phyloP scores from a whole-genome alignment of 768 basidiomycete species.

The Obba rivulosa region DNA sequence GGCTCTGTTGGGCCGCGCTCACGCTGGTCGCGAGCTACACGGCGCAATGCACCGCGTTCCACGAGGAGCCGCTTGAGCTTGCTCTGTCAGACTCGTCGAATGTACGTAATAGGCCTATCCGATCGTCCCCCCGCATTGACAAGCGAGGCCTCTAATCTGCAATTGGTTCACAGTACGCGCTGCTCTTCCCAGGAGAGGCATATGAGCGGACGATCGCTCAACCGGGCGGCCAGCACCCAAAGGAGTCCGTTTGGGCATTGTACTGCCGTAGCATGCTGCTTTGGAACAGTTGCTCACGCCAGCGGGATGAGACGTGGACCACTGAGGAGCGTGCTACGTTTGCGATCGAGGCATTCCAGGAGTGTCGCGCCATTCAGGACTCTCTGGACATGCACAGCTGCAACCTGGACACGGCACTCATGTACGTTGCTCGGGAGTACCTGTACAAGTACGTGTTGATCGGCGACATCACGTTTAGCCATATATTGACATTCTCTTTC shows the following conservation, averaged over 20 bases:
- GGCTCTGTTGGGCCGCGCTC: constrained; percentile 73
- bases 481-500: constrained; percentile 6
- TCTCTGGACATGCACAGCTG: constrained; percentile 64
- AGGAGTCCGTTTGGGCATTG: constrained; percentile 78
- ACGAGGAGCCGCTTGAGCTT: constrained; percentile 50
- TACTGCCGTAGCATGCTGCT: constrained; percentile 80
- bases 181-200: constrained; percentile 74
- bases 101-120: constrained; percentile 35
- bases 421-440: constrained; percentile 66
- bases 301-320: constrained; percentile 36
- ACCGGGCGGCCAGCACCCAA: constrained; percentile 45
- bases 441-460: constrained; percentile 59
- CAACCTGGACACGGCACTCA: constrained; percentile 60
- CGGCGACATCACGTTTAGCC: constrained; percentile 4
- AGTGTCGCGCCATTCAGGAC: constrained; percentile 62
- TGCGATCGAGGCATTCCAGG: constrained; percentile 58
- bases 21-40: constrained; percentile 64
- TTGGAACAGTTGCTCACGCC: constrained; percentile 65
- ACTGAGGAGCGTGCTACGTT: constrained; percentile 54
- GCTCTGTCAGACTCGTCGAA: constrained; percentile 61
- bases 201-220: constrained; percentile 38
- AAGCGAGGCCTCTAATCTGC: background rate
- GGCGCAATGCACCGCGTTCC: constrained; percentile 62
- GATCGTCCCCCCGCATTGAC: background rate
- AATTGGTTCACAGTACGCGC: constrained; percentile 38